Percentiles rank a stretch among this genome's conserved stretches.
These are phyloP conservation scores for Eucalyptus lansdowneana DNA, from an alignment of 345 rosid genomes.

Conservation along the genomic window DNA sequence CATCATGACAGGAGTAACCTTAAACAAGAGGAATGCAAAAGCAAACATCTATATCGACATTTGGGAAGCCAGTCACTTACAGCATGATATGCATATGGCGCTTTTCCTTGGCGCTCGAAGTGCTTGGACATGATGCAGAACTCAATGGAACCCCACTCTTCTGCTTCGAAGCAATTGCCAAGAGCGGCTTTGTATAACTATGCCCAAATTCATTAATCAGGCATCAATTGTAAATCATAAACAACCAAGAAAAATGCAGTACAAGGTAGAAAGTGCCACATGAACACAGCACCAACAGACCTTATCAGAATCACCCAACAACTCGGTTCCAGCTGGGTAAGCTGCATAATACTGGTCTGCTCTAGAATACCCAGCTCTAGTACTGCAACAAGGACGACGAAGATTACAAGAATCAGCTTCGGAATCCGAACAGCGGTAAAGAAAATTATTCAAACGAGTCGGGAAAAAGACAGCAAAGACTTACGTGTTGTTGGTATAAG, in stretches of 20 bases:
- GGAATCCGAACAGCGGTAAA: background rate
- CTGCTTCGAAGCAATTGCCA: slow-evolving; percentile 74
- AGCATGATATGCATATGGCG: slow-evolving; percentile 84
- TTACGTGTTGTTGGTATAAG: slow-evolving; percentile 84
- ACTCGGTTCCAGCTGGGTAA: slow-evolving; percentile 92
- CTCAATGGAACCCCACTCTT: slow-evolving; percentile 87
- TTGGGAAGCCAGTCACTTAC: slow-evolving; percentile 24
- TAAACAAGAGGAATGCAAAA: background rate
- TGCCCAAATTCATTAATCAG: background rate
- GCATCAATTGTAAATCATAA: background rate
- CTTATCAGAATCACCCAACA: slow-evolving; percentile 37
- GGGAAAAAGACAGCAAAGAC: background rate
- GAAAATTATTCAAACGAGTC: background rate
- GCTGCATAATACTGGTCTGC: slow-evolving; percentile 97
- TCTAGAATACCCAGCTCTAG: slow-evolving; percentile 87
- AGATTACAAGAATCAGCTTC: background rate
- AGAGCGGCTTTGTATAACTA: slow-evolving; percentile 86
- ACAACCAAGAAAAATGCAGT: background rate
- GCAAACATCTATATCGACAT: background rate
- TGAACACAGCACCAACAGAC: background rate
- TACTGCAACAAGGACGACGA: slow-evolving; percentile 24
- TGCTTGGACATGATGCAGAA: slow-evolving; percentile 78
- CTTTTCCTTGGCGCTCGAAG: slow-evolving; percentile 88
- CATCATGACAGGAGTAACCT: background rate
- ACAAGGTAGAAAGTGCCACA: background rate